Base-by-base conservation (phyloP, 148 eudicot species). In the Amaranthus cruentus region DNA sequence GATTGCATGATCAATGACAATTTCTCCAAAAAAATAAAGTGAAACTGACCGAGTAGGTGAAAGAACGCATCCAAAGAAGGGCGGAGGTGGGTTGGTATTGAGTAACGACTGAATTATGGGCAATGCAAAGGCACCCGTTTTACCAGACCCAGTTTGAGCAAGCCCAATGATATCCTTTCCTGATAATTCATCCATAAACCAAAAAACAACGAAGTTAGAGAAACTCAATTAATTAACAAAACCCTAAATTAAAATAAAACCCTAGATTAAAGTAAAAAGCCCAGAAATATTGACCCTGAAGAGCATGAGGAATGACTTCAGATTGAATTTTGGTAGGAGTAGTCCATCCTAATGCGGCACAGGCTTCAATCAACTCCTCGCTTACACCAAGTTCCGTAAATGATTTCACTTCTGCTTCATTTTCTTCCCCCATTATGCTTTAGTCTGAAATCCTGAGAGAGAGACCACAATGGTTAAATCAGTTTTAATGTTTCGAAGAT, bases 121-220 rank as follows among this genome's bases (percentile, higher is more conserved):
- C 67, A 94, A 78, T 3, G 90, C 97, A 54, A 94, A 94, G 5
- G 98, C 98, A n/a, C 91, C 98, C 43, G 98, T 94, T 82, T 94
- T 94, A 53, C 98, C 98, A 9, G 98, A 94, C 57, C 98, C 98
- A 42, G 98, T 94, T 77, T 94, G 91, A 46, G 97, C 98, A 72
- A 94, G 93, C 69, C 93, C 98, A 75, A 94, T 91, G 55, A 94
- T 71, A 80, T 94, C 98, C 81, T 86, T 94, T 5, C 97, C 98
- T 86, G 68, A 1, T 65, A 7, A 76, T 42, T 57, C 48, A 50
- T 10, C 65, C 48, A 4, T 12, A 2, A 59, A 12, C 3, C 5
- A 4, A n/a, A 75, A 44, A 61, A 6, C 72, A 68, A 62, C 18
- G 2, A 47, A 69, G 0, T 57, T 11, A 2, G 14, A 51, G 66